Evolutionary conservation across 2,329 filamentous ascomycete genomes (phyloP), one percentile per base, ranked within the genome.

Genomic region (Macrophomina pseudophaseolina): DNA sequence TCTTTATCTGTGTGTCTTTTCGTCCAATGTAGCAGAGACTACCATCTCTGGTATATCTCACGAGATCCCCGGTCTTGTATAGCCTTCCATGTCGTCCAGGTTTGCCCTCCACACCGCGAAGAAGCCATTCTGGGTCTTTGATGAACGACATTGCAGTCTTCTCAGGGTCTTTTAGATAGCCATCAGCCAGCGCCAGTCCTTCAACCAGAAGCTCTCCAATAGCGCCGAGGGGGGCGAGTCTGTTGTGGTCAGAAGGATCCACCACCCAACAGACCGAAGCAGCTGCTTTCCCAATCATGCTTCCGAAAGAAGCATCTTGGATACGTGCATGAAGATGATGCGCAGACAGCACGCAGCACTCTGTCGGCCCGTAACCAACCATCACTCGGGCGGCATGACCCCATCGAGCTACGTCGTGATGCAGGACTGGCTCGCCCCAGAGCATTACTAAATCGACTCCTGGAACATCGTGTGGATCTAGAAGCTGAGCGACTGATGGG

Each of bases 401-500:
- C 56, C 77, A 72, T 3, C 74, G 68, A 8, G n/a, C 52, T 16
- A 56, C 23, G 14, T 11, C n/a, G 32, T 35, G 32, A 7, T 18
- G 32, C 32, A 14, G 8, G 71, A 76, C 74, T 1, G 74, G 73
- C 54, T 78, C 76, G 14, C 76, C 76, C n/a, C n/a, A n/a, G 48
- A 73, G 73, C 7, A 78, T 67, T 1, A 74, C 66, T 7, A 78
- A 68, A 0, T 70, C 73, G 16, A 86, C 71, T 2, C 76, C 64
- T 70, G 81, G 48, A 71, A 82, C 44, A 8, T 75, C 73, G 53
- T 77, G 78, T 1, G 77, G 75, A 14, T 75, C 72, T 4, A 79
- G 68, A 1, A 74, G 74, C 70, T 81, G 71, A 32, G 74, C 76
- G 2, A 79, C 74, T 2, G 76, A 76, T 12, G 76, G 76, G 9